phyloP scores from a whole-genome alignment of 176 grass and related monocot species.

The barley (Hordeum vulgare) region MorexV3_pseudomolecules_assembly NC_058524.1:579271812-579272311 shows the following conservation, averaged over 20 bases:
- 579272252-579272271: no score
- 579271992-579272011: not conserved
- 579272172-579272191: not conserved
- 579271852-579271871: not conserved
- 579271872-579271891: not conserved
- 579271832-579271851: not conserved
- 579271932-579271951: not conserved
- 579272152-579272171: not conserved
- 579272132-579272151: not conserved
- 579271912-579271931: slow-evolving; percentile 11
- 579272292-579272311: not conserved
- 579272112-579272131: not conserved
- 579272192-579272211: not conserved
- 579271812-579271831: slow-evolving; percentile 1
- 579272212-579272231: not conserved
- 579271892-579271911: not conserved
- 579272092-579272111: not conserved
- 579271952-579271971: not conserved
- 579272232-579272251: not conserved
- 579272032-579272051: not conserved
- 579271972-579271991: not conserved
- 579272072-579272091: not conserved
- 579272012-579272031: not conserved
- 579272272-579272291: no score
- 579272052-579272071: not conserved